A percentile compares a stretch with the other conserved stretches of the same genome.
phyloP scores from a whole-genome alignment of 495 filamentous ascomycete species.

The Tuber borchii region DNA sequence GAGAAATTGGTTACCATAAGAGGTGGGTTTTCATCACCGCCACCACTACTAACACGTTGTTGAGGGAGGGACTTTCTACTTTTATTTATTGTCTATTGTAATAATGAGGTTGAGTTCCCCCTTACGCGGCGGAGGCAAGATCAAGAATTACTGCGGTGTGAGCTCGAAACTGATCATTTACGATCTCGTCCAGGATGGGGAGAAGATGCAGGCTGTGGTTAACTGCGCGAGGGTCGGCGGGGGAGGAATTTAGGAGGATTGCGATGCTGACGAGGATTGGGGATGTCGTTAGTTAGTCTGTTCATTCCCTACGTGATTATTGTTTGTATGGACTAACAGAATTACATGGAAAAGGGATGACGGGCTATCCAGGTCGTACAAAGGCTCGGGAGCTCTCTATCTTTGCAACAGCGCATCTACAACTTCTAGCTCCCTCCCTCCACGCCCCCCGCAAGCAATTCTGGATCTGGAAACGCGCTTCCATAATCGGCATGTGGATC shows the following conservation, averaged over 20 bases:
- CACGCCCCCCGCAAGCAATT: constrained; percentile 57
- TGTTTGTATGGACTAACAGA: constrained; percentile 27
- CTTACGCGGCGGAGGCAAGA: constrained; percentile 52
- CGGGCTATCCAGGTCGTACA: constrained; percentile 65
- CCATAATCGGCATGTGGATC: constrained; percentile 70
- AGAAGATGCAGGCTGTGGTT: constrained; percentile 65
- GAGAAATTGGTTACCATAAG: constrained; percentile 34
- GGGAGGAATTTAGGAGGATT: constrained; percentile 54
- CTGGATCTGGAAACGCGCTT: constrained; percentile 58
- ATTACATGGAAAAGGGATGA: constrained; percentile 50
- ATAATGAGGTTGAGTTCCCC: constrained; percentile 33
- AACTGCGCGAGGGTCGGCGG: constrained; percentile 55
- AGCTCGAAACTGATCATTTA: constrained; percentile 73
- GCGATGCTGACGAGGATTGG: constrained; percentile 58
- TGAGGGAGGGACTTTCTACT: background rate
- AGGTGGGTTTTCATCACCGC: constrained; percentile 30
- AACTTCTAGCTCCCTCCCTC: constrained; percentile 66
- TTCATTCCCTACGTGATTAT: constrained; percentile 14
- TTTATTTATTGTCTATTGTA: constrained; percentile 30
- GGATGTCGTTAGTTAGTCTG: constrained; percentile 66
- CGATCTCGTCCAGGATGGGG: constrained; percentile 64
- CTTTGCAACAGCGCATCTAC: constrained; percentile 57
- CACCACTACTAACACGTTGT: background rate
- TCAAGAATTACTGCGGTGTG: constrained; percentile 43
- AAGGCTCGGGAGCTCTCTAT: constrained; percentile 71